These are phyloP conservation scores for Babesia ovis DNA, from an alignment of 169 alveolate genomes.

Conservation along the genomic window DNA sequence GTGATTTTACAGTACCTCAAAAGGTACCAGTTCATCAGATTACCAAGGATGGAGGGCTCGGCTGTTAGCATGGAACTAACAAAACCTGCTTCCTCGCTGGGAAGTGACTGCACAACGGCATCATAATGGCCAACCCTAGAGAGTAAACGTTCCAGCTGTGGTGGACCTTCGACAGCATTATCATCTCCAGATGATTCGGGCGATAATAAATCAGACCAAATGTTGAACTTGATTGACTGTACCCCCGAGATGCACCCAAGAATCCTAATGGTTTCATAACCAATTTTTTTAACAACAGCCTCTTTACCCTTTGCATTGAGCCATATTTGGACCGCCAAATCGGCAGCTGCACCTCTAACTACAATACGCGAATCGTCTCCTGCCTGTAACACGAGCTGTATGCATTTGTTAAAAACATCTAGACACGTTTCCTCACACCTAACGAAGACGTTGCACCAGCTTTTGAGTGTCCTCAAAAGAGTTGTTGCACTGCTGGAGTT, in stretches of 20 bases:
- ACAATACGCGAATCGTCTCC: conserved; percentile 64
- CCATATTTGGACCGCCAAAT: conserved; percentile 62
- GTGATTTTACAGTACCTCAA: conserved; percentile 39
- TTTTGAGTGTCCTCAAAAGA: conserved; percentile 56
- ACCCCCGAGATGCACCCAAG: conserved; percentile 61
- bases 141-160: conserved; percentile 1
- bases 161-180: not conserved
- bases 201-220: conserved; percentile 60
- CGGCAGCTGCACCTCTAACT: conserved; percentile 56
- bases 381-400: conserved; percentile 55
- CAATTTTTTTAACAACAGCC: conserved; percentile 28
- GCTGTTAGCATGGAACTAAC: conserved; percentile 12
- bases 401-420: conserved; percentile 41
- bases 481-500: conserved; percentile 29
- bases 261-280: conserved; percentile 47
- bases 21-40: conserved; percentile 57
- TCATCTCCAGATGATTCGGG: not conserved
- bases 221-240: conserved; percentile 65
- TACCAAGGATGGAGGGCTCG: conserved; percentile 1
- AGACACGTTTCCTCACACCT: conserved; percentile 42
- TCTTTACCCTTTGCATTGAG: conserved; percentile 43
- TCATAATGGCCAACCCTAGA: conserved; percentile 9
- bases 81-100: conserved; percentile 16
- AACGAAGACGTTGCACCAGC: conserved; percentile 58
- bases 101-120: conserved; percentile 5